Conservation (phyloP, 2,329 filamentous ascomycete genomes). For the Botrytis sinoallii region DNA sequence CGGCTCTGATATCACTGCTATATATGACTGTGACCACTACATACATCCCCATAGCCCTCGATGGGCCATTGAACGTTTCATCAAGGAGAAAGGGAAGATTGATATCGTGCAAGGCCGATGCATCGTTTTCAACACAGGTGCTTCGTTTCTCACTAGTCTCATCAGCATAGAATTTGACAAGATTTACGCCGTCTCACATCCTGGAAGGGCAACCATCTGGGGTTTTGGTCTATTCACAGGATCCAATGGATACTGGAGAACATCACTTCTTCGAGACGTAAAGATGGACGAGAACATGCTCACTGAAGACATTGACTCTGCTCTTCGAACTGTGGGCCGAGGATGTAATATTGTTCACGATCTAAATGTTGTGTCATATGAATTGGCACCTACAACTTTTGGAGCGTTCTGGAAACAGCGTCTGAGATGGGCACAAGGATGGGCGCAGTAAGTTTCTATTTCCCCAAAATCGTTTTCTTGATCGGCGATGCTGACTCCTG, state of each 20-base stretch:
- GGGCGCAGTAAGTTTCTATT: conserved; percentile 40
- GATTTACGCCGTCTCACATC: conserved; percentile 50
- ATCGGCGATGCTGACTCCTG: neutral
- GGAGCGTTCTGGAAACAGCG: conserved; percentile 48
- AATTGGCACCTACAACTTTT: conserved; percentile 46
- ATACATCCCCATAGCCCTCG: conserved; percentile 47
- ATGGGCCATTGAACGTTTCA: conserved; percentile 48
- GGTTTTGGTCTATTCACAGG: conserved; percentile 46
- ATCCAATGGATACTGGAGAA: conserved; percentile 49
- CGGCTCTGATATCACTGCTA: conserved; percentile 45
- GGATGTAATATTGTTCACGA: conserved; percentile 47
- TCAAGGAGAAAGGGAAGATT: conserved; percentile 40
- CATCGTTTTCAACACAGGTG: conserved; percentile 47
- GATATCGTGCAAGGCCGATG: conserved; percentile 50
- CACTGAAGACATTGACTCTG: conserved; percentile 50
- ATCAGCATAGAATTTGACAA: conserved; percentile 51
- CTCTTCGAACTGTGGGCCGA: conserved; percentile 40
- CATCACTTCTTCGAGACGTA: conserved; percentile 43
- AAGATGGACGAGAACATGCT: conserved; percentile 50
- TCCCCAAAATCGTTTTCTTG: neutral
- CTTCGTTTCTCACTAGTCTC: conserved; percentile 45
- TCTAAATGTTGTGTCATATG: conserved; percentile 49
- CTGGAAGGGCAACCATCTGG: conserved; percentile 46
- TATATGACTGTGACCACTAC: conserved; percentile 51
- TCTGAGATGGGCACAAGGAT: conserved; percentile 49